Evolutionary conservation across 495 filamentous ascomycete species (phyloP), one percentile per base, ranked within the genome.

Genomic region (Aspergillus coremiiformis): DNA sequence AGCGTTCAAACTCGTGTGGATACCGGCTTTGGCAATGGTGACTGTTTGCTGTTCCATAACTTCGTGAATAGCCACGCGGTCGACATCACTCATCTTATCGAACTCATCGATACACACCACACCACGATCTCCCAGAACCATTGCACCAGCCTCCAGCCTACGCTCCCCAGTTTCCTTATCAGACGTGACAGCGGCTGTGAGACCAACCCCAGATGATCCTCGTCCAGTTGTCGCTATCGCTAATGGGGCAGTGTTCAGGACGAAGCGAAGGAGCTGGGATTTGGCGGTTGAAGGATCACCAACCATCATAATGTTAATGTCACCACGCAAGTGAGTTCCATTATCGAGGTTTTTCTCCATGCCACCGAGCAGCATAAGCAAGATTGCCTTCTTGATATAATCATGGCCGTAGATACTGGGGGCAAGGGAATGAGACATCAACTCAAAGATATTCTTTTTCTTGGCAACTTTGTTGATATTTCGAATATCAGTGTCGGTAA

Each of bases 21-120:
- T 99, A 57, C 93, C 93, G 4, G 93, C 93, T 72, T 99, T 99
- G 23, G 93, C 93, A 61, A 99, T 97, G 23, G 93, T 99, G 53
- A 99, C 93, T 0, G 93, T 99, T 66, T 99, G 93, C 73, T 99
- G 93, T 70, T 99, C 93, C 93, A 99, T 99, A 50, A 99, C 93
- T 89, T 99, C 93, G 79, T 99, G 93, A 60, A 99, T 99, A 42
- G 93, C 93, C 19, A 99, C 93, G 57, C 93, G 84, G 67, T 99
- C 93, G 32, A 97, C 85, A 67, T 97, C 93, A 56, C 87, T 94
- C 93, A 99, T 99, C 72, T 99, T 99, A 71, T 99, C 93, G 64
- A 99, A 99, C 67, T 99, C 93, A 67, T 99, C 93, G 59, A 99
- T 99, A 72, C 93, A 99, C 35, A 99, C 93, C 32, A 99, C 92